A percentile compares a stretch with the other conserved stretches of the same genome.
phyloP scores from a whole-genome alignment of 2,329 filamentous ascomycete species.

The Thielaviopsis musarum region DNA sequence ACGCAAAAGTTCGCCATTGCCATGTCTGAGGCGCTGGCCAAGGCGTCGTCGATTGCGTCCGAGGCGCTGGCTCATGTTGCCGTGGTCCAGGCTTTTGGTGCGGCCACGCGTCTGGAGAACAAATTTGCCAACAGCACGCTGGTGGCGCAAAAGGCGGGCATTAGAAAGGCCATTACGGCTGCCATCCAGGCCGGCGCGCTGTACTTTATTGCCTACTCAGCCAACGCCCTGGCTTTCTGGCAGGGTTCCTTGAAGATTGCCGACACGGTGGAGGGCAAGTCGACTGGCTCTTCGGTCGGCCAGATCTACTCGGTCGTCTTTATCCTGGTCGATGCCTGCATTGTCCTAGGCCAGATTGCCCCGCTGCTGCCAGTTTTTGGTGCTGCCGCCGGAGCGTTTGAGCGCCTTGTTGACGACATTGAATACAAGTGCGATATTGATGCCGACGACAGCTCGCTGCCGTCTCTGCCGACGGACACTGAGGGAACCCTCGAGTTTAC shows the following conservation, averaged over 20 bases:
- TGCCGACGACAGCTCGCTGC: constrained; percentile 17
- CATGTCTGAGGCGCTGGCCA: constrained; percentile 36
- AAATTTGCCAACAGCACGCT: constrained; percentile 39
- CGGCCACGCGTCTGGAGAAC: constrained; percentile 38
- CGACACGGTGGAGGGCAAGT: constrained; percentile 21
- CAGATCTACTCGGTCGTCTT: constrained; percentile 48
- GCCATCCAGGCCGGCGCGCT: constrained; percentile 43
- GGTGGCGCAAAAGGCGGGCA: constrained; percentile 31
- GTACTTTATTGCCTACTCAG: constrained; percentile 52
- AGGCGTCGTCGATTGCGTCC: constrained; percentile 44
- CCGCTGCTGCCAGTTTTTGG: constrained; percentile 46
- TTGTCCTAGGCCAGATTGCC: constrained; percentile 45
- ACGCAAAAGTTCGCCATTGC: constrained; percentile 32
- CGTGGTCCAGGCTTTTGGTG: constrained; percentile 47
- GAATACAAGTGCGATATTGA: constrained; percentile 32
- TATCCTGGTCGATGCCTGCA: constrained; percentile 44
- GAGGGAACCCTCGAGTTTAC: constrained; percentile 28
- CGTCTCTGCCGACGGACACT: neutral
- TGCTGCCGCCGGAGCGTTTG: constrained; percentile 38
- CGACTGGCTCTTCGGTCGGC: constrained; percentile 23
- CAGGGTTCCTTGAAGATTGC: constrained; percentile 40
- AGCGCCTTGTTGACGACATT: constrained; percentile 41
- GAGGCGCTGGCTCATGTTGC: constrained; percentile 43
- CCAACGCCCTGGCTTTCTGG: constrained; percentile 52
- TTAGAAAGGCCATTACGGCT: constrained; percentile 39